Percentiles rank a stretch among this genome's conserved stretches.
These are phyloP conservation scores for Xylariales sp. DNA, from an alignment of 2,329 filamentous ascomycete genomes.

Conservation along the genomic window DNA sequence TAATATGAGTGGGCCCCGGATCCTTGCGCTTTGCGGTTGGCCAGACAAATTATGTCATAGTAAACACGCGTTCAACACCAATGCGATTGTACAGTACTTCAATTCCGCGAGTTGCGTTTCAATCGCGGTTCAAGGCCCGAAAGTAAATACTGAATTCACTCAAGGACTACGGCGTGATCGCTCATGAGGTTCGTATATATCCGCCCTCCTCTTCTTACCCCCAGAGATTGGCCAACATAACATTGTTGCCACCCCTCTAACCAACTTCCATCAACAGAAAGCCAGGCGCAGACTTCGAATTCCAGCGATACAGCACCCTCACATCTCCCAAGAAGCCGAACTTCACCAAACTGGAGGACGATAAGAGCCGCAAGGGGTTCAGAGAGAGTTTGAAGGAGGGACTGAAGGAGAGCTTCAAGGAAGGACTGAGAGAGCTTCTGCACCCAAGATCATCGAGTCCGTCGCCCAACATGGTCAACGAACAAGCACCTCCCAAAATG, in stretches of 20 bases:
- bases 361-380: slow-evolving; percentile 10
- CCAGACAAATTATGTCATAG: slow-evolving; percentile 24
- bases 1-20: neutral
- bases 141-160: slow-evolving; percentile 14
- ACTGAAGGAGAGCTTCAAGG: slow-evolving; percentile 11
- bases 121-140: neutral
- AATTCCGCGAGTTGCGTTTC: neutral
- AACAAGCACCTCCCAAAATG: slow-evolving; percentile 41
- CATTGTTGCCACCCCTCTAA: slow-evolving; percentile 5
- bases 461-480: slow-evolving; percentile 39
- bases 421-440: slow-evolving; percentile 8
- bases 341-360: slow-evolving; percentile 8
- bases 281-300: slow-evolving; percentile 26
- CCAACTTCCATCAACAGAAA: slow-evolving; percentile 19
- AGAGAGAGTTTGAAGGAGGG: slow-evolving; percentile 12
- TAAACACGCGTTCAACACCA: slow-evolving; percentile 8
- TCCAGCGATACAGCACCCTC: slow-evolving; percentile 27
- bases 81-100: slow-evolving; percentile 1
- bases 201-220: neutral
- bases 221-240: neutral
- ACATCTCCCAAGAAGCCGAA: slow-evolving; percentile 16
- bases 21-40: too few relatives aligned
- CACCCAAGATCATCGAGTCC: slow-evolving; percentile 11
- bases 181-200: neutral
- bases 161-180: neutral